Percentiles rank a stretch among this genome's conserved stretches.
These are phyloP conservation scores for Helotiales sp. DNA, from an alignment of 2,329 filamentous ascomycete genomes.

Conservation along the genomic window DNA sequence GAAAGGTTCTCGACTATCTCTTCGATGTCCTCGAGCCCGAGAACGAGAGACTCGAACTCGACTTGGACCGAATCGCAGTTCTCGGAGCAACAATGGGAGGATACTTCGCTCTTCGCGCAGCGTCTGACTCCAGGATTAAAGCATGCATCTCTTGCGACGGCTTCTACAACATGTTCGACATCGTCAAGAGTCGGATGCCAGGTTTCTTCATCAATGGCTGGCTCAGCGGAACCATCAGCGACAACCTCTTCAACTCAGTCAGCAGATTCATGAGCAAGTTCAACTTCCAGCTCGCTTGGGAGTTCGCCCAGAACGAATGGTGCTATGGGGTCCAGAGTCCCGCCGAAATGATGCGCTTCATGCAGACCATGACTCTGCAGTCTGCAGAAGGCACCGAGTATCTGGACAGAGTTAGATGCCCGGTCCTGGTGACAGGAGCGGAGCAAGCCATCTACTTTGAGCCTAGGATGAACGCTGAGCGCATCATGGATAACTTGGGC, in stretches of 20 bases:
- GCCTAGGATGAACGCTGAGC: constrained; percentile 23
- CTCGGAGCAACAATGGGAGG: constrained; percentile 48
- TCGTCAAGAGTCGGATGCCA: constrained; percentile 38
- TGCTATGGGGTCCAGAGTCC: constrained; percentile 27
- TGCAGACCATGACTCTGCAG: constrained; percentile 26
- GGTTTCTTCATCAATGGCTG: constrained; percentile 36
- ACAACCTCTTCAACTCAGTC: constrained; percentile 39
- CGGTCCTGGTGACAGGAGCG: constrained; percentile 37
- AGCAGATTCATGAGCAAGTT: constrained; percentile 25
- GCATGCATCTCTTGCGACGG: constrained; percentile 50
- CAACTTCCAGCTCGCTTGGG: constrained; percentile 39
- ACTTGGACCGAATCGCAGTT: constrained; percentile 37
- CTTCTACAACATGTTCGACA: constrained; percentile 45
- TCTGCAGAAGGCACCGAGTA: constrained; percentile 24
- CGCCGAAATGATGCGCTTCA: constrained; percentile 29
- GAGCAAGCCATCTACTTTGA: constrained; percentile 29
- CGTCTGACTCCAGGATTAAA: constrained; percentile 49
- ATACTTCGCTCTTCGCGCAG: constrained; percentile 52
- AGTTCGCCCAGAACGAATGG: constrained; percentile 33
- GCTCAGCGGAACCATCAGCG: constrained; percentile 40
- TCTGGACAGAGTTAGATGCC: constrained; percentile 32
- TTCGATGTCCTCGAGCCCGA: constrained; percentile 21
- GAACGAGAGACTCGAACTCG: constrained; percentile 33
- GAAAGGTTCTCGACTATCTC: constrained; percentile 36
- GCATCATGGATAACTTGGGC: constrained; percentile 25